phyloP scores from a whole-genome alignment of 2,329 filamentous ascomycete genomes.

The Pseudocercospora pini-densiflorae region DNA sequence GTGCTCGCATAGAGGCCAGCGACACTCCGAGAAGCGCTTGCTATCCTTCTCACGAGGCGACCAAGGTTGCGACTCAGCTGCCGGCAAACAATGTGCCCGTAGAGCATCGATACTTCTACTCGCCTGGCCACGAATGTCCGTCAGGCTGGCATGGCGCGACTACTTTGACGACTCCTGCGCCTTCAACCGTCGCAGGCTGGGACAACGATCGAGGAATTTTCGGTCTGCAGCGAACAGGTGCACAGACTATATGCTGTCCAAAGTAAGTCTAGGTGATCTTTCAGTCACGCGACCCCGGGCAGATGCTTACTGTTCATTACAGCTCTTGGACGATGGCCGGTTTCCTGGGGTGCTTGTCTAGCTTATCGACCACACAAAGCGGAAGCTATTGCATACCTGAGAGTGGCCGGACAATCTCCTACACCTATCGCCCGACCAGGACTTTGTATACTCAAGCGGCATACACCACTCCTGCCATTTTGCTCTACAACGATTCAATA shows the following conservation, averaged over 20 bases:
- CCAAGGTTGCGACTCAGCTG: not conserved
- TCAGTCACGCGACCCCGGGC: not conserved
- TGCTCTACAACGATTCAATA: constrained; percentile 1
- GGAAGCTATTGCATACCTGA: not conserved
- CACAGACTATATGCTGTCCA: constrained; percentile 13
- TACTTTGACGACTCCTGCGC: constrained; percentile 8
- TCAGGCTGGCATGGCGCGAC: constrained; percentile 12
- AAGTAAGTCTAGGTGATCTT: not conserved
- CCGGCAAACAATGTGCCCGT: constrained; percentile 9
- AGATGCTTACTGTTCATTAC: not conserved
- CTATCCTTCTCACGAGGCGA: constrained; percentile 13
- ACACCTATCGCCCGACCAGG: not conserved
- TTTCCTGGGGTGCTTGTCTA: constrained; percentile 12
- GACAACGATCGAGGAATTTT: constrained; percentile 1
- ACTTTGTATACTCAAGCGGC: constrained; percentile 2
- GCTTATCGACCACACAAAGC: not conserved
- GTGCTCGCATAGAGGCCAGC: constrained; percentile 8
- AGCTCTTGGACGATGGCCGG: constrained; percentile 13
- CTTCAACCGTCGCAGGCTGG: constrained; percentile 9
- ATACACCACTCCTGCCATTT: constrained; percentile 15
- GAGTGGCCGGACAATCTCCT: not conserved
- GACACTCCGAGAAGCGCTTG: constrained; percentile 9
- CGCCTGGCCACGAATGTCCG: constrained; percentile 12
- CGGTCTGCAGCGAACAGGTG: constrained; percentile 3
- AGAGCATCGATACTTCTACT: constrained; percentile 16